A percentile compares a stretch with the other conserved stretches of the same genome.
phyloP scores from a whole-genome alignment of 2,329 filamentous ascomycete genomes.

The Leptographium radiaticola region DNA sequence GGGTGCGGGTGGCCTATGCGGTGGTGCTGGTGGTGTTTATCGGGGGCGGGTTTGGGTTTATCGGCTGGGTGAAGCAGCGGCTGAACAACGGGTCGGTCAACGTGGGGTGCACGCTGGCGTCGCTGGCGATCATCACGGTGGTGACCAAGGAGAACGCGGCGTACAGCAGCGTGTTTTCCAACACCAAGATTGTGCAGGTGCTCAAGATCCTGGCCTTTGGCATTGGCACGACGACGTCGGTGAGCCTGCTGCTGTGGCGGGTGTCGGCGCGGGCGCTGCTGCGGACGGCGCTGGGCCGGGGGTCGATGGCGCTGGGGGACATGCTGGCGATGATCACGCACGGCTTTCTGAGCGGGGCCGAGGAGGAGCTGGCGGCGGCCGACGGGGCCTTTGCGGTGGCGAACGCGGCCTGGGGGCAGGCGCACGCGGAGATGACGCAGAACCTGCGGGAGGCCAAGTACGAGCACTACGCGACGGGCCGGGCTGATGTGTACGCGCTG shows the following conservation, averaged over 20 bases:
- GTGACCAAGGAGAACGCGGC: slow-evolving; percentile 86
- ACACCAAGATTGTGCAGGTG: slow-evolving; percentile 69
- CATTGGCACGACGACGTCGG: slow-evolving; percentile 54
- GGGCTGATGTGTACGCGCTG: slow-evolving; percentile 64
- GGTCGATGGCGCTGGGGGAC: slow-evolving; percentile 63
- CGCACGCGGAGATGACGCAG: slow-evolving; percentile 58
- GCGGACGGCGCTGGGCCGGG: slow-evolving; percentile 58
- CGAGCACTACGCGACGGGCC: slow-evolving; percentile 74
- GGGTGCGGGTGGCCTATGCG: slow-evolving; percentile 60
- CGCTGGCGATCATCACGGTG: slow-evolving; percentile 78
- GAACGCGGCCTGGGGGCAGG: slow-evolving; percentile 49
- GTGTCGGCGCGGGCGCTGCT: slow-evolving; percentile 63
- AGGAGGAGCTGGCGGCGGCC: slow-evolving; percentile 56
- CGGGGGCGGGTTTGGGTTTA: slow-evolving; percentile 72
- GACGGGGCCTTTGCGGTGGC: slow-evolving; percentile 46
- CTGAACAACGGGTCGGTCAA: slow-evolving; percentile 70
- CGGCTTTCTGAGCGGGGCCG: slow-evolving; percentile 71
- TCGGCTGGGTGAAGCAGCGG: slow-evolving; percentile 77
- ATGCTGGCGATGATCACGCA: slow-evolving; percentile 72
- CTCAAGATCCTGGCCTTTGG: slow-evolving; percentile 76
- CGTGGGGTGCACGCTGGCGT: slow-evolving; percentile 73
- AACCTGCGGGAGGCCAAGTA: slow-evolving; percentile 76
- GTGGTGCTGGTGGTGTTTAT: slow-evolving; percentile 74
- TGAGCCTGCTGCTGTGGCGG: slow-evolving; percentile 68
- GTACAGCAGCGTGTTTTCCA: slow-evolving; percentile 67